Evolutionary conservation across 2,329 filamentous ascomycete genomes (phyloP).

Genomic region (Aspergillus proliferans): DNA sequence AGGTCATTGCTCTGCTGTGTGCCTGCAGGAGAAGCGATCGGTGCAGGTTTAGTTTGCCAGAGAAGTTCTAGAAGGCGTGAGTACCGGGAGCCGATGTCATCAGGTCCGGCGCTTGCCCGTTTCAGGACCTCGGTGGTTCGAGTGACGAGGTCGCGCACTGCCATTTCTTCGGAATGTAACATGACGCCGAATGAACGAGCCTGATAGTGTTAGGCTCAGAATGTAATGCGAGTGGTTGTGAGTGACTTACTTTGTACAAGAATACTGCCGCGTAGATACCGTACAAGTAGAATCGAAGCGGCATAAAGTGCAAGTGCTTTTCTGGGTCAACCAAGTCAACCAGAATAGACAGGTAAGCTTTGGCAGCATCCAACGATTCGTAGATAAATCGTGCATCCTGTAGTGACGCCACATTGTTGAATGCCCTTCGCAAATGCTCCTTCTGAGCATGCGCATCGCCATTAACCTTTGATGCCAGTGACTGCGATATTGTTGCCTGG

Average conservation of each 20-base stretch:
- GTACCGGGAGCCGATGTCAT: constrained; percentile 57
- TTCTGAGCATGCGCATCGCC: constrained; percentile 29
- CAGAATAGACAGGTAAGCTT: constrained; percentile 54
- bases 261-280: constrained; percentile 60
- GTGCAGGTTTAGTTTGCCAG: constrained; percentile 45
- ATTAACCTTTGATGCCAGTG: constrained; percentile 35
- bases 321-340: constrained; percentile 56
- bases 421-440: constrained; percentile 40
- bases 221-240: not conserved
- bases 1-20: constrained; percentile 27
- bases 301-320: constrained; percentile 57
- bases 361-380: constrained; percentile 59
- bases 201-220: constrained; percentile 18
- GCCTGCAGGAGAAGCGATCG: constrained; percentile 18
- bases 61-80: constrained; percentile 55
- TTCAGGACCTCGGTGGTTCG: constrained; percentile 56
- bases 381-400: constrained; percentile 62
- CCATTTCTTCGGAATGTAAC: constrained; percentile 48
- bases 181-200: constrained; percentile 56
- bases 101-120: constrained; percentile 51
- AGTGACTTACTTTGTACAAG: constrained; percentile 52
- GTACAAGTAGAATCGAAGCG: constrained; percentile 57
- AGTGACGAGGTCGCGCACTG: constrained; percentile 52
- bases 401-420: constrained; percentile 52
- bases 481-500: constrained; percentile 59